Base-by-base conservation (phyloP, 495 filamentous ascomycete species). In the Penicillium riverlandense region DNA sequence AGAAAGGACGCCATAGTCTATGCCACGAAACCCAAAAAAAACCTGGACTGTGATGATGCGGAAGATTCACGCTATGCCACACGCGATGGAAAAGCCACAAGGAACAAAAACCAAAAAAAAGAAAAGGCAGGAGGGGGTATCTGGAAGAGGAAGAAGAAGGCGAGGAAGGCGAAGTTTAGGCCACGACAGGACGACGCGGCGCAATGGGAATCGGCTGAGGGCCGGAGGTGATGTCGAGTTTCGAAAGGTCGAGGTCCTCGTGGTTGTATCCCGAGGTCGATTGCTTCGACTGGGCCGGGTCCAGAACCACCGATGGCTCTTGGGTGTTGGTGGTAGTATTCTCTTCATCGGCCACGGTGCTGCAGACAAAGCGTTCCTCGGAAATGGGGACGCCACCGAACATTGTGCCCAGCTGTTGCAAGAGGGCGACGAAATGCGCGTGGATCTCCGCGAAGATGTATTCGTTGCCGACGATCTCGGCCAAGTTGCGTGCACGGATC, bases 391-490 rank as follows among this genome's bases (percentile, higher is more conserved):
- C 45, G 8, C 67, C 68, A 5, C 71, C 71, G 48, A 72, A 72
- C 58, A 72, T 68, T 7, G 58, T 54, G 27, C 80, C 79, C 32
- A 91, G 60, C 52, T 85, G 79, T 35, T 85, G 72, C 43, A 92
- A 58, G 32, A 94, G 63, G 38, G 76, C 74, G 11, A 90, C 84
- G 60, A 96, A 96, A 31, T 77, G 66, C 16, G 79, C 76, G 65
- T 96, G 90, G 33, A 96, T 63, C 62, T 94, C 81, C 29, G 95
- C 81, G 59, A 96, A 96, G 52, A 96, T 84, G 59, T 88, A 83
- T 22, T 87, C 85, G 44, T 86, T 74, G 28, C 90, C 90, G 11
- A 90, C 83, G 39, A 96, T 78, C 63, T 96, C 90, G 1, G 85
- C 85, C 38, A 96, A 65, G 29, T 86, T 87, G 45, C 86, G 79